Evolutionary conservation across 1,284 basidiomycete species (phyloP), one percentile per base, ranked within the genome.

Genomic region (Cryptococcus floricola): DNA sequence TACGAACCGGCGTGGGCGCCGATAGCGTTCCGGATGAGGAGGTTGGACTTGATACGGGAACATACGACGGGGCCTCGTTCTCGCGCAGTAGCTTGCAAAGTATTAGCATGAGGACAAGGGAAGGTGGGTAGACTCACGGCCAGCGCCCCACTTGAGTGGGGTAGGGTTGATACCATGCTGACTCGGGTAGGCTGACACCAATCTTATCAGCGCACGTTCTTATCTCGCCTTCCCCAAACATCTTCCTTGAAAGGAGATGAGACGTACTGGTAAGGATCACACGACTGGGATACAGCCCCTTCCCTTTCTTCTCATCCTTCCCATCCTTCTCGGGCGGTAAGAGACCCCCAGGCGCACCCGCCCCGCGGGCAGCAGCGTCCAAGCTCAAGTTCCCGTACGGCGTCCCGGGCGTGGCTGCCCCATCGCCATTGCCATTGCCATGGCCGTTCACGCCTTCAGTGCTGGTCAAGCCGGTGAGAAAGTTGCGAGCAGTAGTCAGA

Each of bases 1-100:
- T 98, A 98, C 2, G 87, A 89, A 12, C 93, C 94, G 0, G 87
- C 87, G 72, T 97, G 93, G 0, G 95, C 93, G 13, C 94, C 94
- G 70, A 98, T 84, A 12, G 94, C 89, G 75, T 97, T 98, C 54
- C 94, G 87, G 57, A 87, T 83, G 75, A 93, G 93, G 78, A 97
- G 88, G 50, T 87, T 87, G 31, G 83, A 82, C 0, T 87, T 84
- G 43, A 94, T 86, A 34, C 95, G 87, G 1, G 89, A 92, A 66
- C 90, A 92, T 54, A 98, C 85, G 61, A 98, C 82, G 5, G 94
- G 91, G 1, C 95, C 94, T 25, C 94, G 87, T 19, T 68, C 65
- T 19, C 62, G 55, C 1, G 62, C 65, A 6, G 64, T 68, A 2
- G 69, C 71, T 71, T 42, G 47, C 16, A 2, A 13, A 42, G 23